These are phyloP conservation scores for Coemansia sp. DNA, from an alignment of 192 early-diverging fungal genomes.

Conservation along the genomic window DNA sequence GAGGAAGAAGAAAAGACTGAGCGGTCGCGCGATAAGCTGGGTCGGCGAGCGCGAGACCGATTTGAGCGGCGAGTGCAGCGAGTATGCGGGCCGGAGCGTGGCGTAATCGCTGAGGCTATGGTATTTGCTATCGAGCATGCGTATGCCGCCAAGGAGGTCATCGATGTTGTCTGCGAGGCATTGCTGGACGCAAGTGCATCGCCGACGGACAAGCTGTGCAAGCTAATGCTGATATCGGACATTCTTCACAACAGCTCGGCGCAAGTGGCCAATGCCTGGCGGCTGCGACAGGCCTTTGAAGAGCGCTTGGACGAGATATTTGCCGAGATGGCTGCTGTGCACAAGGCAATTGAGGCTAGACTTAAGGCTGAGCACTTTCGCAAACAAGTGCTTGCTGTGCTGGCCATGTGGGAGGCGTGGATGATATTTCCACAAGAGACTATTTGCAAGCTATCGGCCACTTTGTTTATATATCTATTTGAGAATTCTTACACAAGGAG, in stretches of 20 bases:
- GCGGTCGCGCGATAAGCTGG: conserved; percentile 22
- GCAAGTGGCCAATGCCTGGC: conserved; percentile 84
- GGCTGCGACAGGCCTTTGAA: conserved; percentile 73
- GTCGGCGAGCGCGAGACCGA: conserved; percentile 22
- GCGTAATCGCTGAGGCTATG: conserved; percentile 78
- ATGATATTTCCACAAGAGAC: conserved; percentile 72
- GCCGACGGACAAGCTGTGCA: conserved; percentile 66
- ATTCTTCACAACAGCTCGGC: conserved; percentile 86
- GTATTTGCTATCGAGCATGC: conserved; percentile 82
- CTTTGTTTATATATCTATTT: conserved; percentile 1
- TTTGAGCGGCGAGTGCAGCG: conserved; percentile 33
- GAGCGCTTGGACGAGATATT: conserved; percentile 64
- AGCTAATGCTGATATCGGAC: conserved; percentile 86
- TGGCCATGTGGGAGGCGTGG: conserved; percentile 89
- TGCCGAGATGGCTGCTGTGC: conserved; percentile 66
- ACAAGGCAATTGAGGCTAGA: conserved; percentile 67
- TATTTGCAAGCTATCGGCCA: conserved; percentile 14
- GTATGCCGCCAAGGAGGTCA: conserved; percentile 76
- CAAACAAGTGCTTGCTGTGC: conserved; percentile 62
- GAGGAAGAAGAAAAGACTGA: conserved; percentile 53
- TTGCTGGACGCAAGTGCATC: conserved; percentile 61
- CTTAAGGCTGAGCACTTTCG: conserved; percentile 82
- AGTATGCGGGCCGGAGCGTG: conserved; percentile 29
- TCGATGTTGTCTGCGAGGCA: conserved; percentile 64
- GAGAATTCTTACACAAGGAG: no score